Evolutionary conservation across 495 filamentous ascomycete genomes (phyloP).

Genomic region (Bombardia bombarda): DNA sequence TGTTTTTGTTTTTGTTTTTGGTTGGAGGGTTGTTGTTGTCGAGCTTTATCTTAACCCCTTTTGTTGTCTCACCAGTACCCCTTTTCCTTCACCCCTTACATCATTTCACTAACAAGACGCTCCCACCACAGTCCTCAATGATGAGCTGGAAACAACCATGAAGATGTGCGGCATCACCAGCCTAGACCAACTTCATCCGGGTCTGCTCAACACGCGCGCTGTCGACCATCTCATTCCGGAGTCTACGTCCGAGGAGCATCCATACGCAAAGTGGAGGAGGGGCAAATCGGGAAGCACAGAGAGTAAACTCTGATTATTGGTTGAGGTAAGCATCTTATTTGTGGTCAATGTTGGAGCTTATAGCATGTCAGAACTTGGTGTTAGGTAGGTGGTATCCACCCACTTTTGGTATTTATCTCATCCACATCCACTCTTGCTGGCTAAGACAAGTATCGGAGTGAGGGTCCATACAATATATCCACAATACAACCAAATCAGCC

Average conservation of each 20-base stretch:
- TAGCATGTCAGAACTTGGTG: no score
- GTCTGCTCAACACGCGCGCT: slow-evolving; percentile 59
- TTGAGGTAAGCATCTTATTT: no score
- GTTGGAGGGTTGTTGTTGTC: not conserved
- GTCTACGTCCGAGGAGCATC: slow-evolving; percentile 42
- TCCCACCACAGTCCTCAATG: slow-evolving; percentile 51
- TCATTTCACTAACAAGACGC: no score
- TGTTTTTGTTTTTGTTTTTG: not conserved
- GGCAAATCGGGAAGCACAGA: not conserved
- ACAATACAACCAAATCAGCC: no score
- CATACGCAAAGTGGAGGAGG: slow-evolving; percentile 49
- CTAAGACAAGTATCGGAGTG: no score
- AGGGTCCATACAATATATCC: no score
- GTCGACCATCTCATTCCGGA: slow-evolving; percentile 62
- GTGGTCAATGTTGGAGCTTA: no score
- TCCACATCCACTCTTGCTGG: no score
- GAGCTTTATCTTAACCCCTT: not conserved
- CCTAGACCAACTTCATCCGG: slow-evolving; percentile 61
- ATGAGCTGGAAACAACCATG: slow-evolving; percentile 76
- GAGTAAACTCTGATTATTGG: slow-evolving; percentile 5
- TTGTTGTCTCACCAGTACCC: not conserved
- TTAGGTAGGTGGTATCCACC: no score
- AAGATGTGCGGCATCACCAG: slow-evolving; percentile 66
- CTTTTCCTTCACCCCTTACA: no score
- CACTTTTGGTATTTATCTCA: no score